phyloP scores from a whole-genome alignment of 192 early-diverging fungal genomes.

The Pilaira anomala region DNA sequence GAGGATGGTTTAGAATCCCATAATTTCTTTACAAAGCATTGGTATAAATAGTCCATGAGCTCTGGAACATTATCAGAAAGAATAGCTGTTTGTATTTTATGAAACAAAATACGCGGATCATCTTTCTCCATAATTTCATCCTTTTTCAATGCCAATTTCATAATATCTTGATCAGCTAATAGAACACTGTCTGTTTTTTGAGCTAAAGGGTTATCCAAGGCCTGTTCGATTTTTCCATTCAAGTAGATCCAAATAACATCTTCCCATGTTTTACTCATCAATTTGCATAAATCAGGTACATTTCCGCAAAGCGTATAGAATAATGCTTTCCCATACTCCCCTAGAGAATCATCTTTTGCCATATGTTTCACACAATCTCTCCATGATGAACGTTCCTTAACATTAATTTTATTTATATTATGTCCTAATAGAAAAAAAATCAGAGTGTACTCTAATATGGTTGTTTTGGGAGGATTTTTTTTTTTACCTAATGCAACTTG shows the following conservation, averaged over 20 bases:
- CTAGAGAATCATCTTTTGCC: not conserved
- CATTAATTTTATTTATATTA: not conserved
- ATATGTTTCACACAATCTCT: not conserved
- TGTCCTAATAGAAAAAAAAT: not conserved
- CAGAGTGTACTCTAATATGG: too few relatives aligned
- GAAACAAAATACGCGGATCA: not conserved
- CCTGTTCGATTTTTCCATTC: not conserved
- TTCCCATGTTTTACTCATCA: slow-evolving; percentile 8
- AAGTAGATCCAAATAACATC: slow-evolving; percentile 9
- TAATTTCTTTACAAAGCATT: not conserved
- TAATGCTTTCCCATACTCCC: not conserved
- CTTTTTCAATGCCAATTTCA: not conserved
- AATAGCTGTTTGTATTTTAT: not conserved
- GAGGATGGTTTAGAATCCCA: too few relatives aligned
- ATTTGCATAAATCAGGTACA: not conserved
- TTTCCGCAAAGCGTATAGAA: slow-evolving; percentile 10
- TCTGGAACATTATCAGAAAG: not conserved
- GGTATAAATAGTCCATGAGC: not conserved
- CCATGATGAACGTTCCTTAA: not conserved
- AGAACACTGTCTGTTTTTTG: not conserved
- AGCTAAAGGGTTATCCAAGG: not conserved
- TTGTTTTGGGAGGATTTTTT: not conserved
- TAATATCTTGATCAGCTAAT: not conserved
- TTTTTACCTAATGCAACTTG: not conserved
- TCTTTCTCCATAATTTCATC: not conserved